Evolutionary conservation across 148 eudicot species (phyloP).

Genomic region (Pharnaceum exiguum): DNA sequence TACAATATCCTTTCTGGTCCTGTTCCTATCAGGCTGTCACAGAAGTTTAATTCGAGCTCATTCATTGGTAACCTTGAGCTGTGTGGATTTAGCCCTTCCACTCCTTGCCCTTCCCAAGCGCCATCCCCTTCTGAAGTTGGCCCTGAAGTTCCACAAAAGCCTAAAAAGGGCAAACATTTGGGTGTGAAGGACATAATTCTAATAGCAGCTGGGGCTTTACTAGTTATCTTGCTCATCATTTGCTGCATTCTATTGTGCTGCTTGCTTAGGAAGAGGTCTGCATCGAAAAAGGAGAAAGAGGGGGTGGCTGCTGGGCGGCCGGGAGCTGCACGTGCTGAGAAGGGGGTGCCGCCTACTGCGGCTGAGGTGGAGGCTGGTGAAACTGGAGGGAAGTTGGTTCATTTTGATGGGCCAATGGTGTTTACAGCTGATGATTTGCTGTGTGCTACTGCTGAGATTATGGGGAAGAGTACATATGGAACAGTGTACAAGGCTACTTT

Average conservation of each 20-base stretch:
- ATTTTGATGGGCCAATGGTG: slow-evolving; percentile 72
- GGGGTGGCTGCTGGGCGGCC: slow-evolving; percentile 19
- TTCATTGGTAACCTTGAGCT: slow-evolving; percentile 68
- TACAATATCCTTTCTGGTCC: slow-evolving; percentile 75
- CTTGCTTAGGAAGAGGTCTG: slow-evolving; percentile 47
- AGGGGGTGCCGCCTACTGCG: slow-evolving; percentile 38
- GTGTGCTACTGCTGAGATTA: slow-evolving; percentile 90
- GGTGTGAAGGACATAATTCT: slow-evolving; percentile 63
- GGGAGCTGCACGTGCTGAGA: slow-evolving; percentile 31
- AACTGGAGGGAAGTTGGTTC: slow-evolving; percentile 77
- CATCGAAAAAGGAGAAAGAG: slow-evolving; percentile 25
- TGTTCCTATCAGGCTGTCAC: slow-evolving; percentile 47
- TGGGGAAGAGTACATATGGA: slow-evolving; percentile 94
- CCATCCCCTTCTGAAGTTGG: slow-evolving; percentile 28
- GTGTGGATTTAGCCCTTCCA: slow-evolving; percentile 63
- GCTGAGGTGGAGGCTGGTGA: slow-evolving; percentile 51
- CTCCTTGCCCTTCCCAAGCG: slow-evolving; percentile 36
- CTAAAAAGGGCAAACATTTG: slow-evolving; percentile 26
- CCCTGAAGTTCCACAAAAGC: neutral
- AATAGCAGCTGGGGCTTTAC: slow-evolving; percentile 64
- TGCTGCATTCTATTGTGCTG: slow-evolving; percentile 68
- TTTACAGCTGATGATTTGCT: slow-evolving; percentile 86
- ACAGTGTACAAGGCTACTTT: slow-evolving; percentile 85
- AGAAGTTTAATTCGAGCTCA: slow-evolving; percentile 58
- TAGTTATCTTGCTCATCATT: slow-evolving; percentile 44